Evolutionary conservation across 2,329 filamentous ascomycete genomes (phyloP), one percentile per base, ranked within the genome.

Genomic region (Hymenoscyphus occultus): DNA sequence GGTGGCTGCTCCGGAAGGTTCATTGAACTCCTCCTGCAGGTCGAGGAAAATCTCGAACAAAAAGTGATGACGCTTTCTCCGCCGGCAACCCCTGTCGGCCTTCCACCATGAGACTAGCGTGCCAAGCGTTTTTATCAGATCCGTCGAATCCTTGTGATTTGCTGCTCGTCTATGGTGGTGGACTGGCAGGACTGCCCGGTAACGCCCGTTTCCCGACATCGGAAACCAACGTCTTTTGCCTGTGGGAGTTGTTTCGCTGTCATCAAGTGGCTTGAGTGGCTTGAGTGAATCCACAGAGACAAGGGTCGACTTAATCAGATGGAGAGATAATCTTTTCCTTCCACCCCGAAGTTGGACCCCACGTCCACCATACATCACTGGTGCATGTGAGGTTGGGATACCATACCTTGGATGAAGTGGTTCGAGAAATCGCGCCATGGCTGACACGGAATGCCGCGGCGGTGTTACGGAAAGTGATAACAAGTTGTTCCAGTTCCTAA

Each of bases 71-170:
- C 57, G 57, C 57, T 16, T 39, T 42, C 16, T 40, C 57, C 31
- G 19, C 57, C 57, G 13, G 14, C 54, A 16, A 13, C 28, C 54
- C 54, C 28, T 35, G 54, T 57, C 32, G 14, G 54, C 45, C 45
- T 61, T 54, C 59, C 59, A 54, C 28, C 28, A n/a, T 19, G 3
- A 32, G 59, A 40, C 42, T 58, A 59, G 40, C 42, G 7, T 58
- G 67, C 67, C 67, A 71, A 69, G 68, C 31, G 35, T 58, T 64
- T 64, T 71, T 71, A 71, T 71, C 69, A 64, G 69, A 71, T 71
- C 65, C 62, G 59, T 22, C 14, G 45, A 32, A 40, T 48, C 14
- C 51, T 31, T 12, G 45, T 32, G 13, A 51, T 51, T 51, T 28
- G 45, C 45, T 51, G 45, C 10, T 28, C 9, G 35, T 35, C 35